A percentile compares a stretch with the other conserved stretches of the same genome.
Conservation (phyloP, 495 filamentous ascomycete species). For the Aspergillus sclerotiicarbonarius region DNA sequence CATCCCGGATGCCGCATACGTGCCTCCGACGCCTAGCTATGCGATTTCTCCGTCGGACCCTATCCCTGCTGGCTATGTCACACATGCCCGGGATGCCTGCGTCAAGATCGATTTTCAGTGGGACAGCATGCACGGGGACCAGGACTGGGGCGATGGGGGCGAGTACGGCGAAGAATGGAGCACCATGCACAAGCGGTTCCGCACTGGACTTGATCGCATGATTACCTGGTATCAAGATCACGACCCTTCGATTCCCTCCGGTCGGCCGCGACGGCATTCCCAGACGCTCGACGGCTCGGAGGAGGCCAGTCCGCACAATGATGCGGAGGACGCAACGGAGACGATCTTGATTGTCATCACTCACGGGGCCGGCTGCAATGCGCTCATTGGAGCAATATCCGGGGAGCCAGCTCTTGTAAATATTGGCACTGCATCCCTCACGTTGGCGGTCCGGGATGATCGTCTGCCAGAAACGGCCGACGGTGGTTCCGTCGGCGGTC, state of each 20-base stretch:
- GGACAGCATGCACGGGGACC: slow-evolving; percentile 80
- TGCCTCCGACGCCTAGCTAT: slow-evolving; percentile 75
- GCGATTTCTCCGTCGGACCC: slow-evolving; percentile 74
- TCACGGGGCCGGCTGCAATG: slow-evolving; percentile 97
- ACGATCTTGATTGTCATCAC: slow-evolving; percentile 88
- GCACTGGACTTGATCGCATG: slow-evolving; percentile 70
- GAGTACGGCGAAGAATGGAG: slow-evolving; percentile 93
- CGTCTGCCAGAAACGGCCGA: slow-evolving; percentile 25
- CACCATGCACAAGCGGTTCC: slow-evolving; percentile 85
- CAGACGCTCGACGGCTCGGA: slow-evolving; percentile 43
- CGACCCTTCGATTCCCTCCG: slow-evolving; percentile 28
- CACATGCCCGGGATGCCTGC: slow-evolving; percentile 89
- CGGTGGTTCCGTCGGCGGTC: slow-evolving; percentile 18
- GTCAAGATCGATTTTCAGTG: slow-evolving; percentile 86
- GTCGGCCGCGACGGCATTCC: slow-evolving; percentile 15
- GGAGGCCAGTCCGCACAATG: slow-evolving; percentile 49
- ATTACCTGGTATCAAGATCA: slow-evolving; percentile 77
- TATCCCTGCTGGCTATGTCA: slow-evolving; percentile 84
- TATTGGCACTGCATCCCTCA: slow-evolving; percentile 84
- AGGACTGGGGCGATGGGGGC: slow-evolving; percentile 82
- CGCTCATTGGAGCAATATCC: slow-evolving; percentile 85
- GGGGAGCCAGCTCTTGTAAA: slow-evolving; percentile 86
- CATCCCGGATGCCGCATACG: slow-evolving; percentile 50
- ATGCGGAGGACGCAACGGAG: slow-evolving; percentile 62
- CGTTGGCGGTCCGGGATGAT: slow-evolving; percentile 77